Percentiles rank a stretch among this genome's conserved stretches.
phyloP scores from a whole-genome alignment of 2,329 filamentous ascomycete genomes.

The Cladophialophora yegresii region DNA sequence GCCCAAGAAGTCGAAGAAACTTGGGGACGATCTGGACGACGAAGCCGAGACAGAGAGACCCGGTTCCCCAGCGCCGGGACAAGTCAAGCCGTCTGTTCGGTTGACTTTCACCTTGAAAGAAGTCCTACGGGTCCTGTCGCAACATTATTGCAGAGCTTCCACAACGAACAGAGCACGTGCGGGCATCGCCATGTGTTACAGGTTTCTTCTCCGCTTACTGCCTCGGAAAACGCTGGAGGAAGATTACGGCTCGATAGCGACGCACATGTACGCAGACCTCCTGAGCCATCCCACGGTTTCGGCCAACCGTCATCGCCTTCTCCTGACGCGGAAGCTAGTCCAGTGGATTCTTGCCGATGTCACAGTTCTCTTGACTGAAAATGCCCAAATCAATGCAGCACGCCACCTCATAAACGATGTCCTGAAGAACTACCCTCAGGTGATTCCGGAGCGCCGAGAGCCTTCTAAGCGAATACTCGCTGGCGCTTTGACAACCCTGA shows the following conservation, averaged over 20 bases:
- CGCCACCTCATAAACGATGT: constrained; percentile 81
- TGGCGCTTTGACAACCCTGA: constrained; percentile 74
- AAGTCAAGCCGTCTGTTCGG: constrained; percentile 69
- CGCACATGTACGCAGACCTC: constrained; percentile 77
- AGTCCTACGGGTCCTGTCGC: constrained; percentile 75
- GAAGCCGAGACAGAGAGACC: constrained; percentile 72
- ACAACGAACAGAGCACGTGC: constrained; percentile 80
- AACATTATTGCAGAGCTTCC: constrained; percentile 74
- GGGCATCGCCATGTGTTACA: constrained; percentile 84
- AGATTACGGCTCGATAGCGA: constrained; percentile 78
- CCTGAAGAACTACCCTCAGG: constrained; percentile 91
- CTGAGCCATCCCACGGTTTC: constrained; percentile 73
- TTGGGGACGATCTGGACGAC: constrained; percentile 67
- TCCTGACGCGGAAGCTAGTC: constrained; percentile 82
- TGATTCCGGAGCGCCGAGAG: constrained; percentile 80
- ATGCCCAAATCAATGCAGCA: constrained; percentile 80
- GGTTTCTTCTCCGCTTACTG: constrained; percentile 73
- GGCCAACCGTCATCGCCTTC: constrained; percentile 82
- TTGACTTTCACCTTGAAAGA: constrained; percentile 75
- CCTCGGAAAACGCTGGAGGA: constrained; percentile 81
- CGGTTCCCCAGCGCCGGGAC: constrained; percentile 66
- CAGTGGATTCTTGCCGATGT: constrained; percentile 80
- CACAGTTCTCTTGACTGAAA: constrained; percentile 79
- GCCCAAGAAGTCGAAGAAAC: constrained; percentile 69
- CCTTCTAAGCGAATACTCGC: constrained; percentile 84